Percentiles rank a stretch among this genome's conserved stretches.
Conservation (phyloP, 495 filamentous ascomycete species). For the Rhizodiscina lignyota region DNA sequence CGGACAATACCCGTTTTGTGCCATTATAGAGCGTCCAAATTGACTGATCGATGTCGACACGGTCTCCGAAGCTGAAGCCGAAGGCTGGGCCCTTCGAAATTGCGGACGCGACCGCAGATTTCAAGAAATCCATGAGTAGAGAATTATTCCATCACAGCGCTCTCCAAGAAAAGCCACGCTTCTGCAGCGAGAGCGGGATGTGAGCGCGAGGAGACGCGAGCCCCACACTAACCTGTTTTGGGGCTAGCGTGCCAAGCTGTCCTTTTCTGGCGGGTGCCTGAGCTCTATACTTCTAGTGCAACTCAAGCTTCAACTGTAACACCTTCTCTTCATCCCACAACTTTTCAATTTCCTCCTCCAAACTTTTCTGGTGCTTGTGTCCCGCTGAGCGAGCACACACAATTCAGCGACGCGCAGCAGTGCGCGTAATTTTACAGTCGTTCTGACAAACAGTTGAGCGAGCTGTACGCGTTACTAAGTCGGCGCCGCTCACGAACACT, state of each 20-base stretch:
- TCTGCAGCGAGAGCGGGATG: neutral
- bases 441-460: too few relatives aligned
- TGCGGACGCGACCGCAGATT: constrained; percentile 89
- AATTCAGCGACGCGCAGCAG: too few relatives aligned
- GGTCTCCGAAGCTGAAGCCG: constrained; percentile 80
- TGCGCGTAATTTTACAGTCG: too few relatives aligned
- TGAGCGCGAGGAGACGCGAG: neutral
- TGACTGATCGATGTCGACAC: constrained; percentile 71
- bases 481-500: neutral
- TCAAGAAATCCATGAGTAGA: constrained; percentile 81
- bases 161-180: neutral
- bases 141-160: neutral
- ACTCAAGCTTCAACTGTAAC: neutral
- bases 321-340: neutral
- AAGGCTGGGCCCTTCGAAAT: constrained; percentile 89
- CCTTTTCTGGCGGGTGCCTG: neutral
- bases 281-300: neutral
- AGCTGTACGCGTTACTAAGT: too few relatives aligned
- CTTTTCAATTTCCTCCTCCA: too few relatives aligned
- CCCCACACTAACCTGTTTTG: too few relatives aligned
- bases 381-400: too few relatives aligned
- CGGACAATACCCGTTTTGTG: constrained; percentile 52
- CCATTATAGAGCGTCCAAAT: constrained; percentile 91
- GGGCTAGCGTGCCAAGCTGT: neutral
- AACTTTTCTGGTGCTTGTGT: too few relatives aligned